Evolutionary conservation across 129 eudicot species (phyloP).

Genomic region (Helichrysum umbraculigerum): DNA sequence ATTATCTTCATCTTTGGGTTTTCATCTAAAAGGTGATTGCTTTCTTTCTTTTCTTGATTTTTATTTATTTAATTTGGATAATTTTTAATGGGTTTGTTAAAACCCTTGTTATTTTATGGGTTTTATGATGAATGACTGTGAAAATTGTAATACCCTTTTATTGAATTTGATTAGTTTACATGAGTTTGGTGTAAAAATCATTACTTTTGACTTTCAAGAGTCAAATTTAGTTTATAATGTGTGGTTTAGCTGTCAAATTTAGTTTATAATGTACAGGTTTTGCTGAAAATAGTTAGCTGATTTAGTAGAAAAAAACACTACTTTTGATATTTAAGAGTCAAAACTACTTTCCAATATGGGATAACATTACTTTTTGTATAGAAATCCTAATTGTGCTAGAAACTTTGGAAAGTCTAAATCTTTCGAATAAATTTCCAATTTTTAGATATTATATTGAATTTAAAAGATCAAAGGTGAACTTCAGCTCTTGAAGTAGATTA

Average conservation of each 20-base stretch:
- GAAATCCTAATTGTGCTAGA: neutral
- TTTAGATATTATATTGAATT: no score
- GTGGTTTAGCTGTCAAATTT: neutral
- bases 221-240: neutral
- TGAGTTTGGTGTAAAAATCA: neutral
- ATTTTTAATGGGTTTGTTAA: slow-evolving; percentile 8
- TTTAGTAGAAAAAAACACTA: neutral
- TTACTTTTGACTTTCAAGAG: slow-evolving; percentile 16
- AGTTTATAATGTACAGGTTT: neutral
- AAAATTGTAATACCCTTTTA: neutral
- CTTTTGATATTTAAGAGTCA: neutral
- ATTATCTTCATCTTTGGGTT: slow-evolving; percentile 24
- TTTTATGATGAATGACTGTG: neutral
- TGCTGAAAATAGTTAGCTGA: neutral
- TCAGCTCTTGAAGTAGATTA: neutral
- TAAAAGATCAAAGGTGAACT: neutral
- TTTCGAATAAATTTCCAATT: neutral
- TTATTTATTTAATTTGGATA: neutral
- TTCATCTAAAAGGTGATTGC: slow-evolving; percentile 36
- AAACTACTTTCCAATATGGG: neutral
- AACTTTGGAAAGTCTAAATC: neutral
- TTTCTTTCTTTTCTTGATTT: neutral
- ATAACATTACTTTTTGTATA: neutral
- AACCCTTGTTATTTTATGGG: neutral
- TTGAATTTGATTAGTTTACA: neutral